phyloP scores from a whole-genome alignment of 345 rosid species.

The Rhodamnia argentea region DNA sequence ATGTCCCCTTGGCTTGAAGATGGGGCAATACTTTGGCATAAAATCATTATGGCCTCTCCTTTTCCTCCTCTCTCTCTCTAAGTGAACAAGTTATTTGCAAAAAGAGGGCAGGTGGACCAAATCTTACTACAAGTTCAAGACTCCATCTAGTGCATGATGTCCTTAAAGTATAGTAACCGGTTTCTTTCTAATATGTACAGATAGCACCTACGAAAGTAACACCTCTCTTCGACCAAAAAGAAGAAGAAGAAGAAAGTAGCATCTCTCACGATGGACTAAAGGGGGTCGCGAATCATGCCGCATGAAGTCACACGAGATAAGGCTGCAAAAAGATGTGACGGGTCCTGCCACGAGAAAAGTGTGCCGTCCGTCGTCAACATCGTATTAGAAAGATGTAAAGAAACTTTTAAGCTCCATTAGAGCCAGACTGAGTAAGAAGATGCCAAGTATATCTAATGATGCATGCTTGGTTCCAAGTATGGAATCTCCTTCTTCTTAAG shows the following conservation, averaged over 20 bases:
- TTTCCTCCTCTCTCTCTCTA: not conserved
- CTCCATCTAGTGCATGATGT: not conserved
- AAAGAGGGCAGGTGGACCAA: not conserved
- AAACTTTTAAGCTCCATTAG: not conserved
- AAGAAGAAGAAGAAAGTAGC: too few species aligned
- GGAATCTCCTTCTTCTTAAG: not conserved
- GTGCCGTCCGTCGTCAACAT: not conserved
- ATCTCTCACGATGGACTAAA: not conserved
- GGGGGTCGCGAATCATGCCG: not conserved
- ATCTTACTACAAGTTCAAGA: not conserved
- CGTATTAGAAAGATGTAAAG: not conserved
- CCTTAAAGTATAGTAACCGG: not conserved
- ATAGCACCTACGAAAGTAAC: too few species aligned
- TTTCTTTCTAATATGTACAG: not conserved
- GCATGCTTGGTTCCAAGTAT: not conserved
- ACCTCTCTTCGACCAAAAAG: too few species aligned
- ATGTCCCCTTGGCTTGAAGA: slow-evolving; percentile 13
- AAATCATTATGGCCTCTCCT: not conserved
- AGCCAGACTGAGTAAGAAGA: not conserved
- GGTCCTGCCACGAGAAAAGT: not conserved
- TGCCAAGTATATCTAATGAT: not conserved
- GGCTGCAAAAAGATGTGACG: not conserved
- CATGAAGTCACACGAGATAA: not conserved
- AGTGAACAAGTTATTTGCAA: not conserved
- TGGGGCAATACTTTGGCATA: slow-evolving; percentile 1